A percentile compares a stretch with the other conserved stretches of the same genome.
phyloP scores from a whole-genome alignment of 257 asterid genomes.

The Solanum tarijense region DNA sequence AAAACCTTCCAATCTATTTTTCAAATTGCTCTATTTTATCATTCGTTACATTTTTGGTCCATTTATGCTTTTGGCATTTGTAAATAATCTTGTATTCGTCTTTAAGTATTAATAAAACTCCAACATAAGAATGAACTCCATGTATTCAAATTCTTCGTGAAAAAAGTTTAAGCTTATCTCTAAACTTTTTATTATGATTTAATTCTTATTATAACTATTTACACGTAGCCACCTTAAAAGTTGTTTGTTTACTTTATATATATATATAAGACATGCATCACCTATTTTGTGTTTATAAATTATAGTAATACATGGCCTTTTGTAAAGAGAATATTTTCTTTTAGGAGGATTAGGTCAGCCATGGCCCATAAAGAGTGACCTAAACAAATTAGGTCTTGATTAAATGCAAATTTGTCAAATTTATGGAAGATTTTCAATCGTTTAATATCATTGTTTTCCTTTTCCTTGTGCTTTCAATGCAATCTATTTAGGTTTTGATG shows the following conservation, averaged over 20 bases:
- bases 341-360: neutral
- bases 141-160: neutral
- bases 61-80: neutral
- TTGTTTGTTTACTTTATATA: no score
- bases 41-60: neutral
- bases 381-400: neutral
- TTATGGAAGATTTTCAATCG: neutral
- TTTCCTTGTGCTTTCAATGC: neutral
- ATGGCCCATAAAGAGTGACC: neutral
- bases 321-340: neutral
- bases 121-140: neutral
- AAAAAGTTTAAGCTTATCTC: neutral
- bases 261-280: neutral
- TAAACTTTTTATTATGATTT: neutral
- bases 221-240: no score
- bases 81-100: neutral
- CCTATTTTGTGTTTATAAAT: neutral
- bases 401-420: neutral
- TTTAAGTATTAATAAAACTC: neutral
- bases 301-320: neutral
- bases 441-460: neutral
- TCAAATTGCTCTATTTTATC: neutral
- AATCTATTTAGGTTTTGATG: neutral
- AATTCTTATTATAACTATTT: no score
- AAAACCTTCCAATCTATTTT: neutral